These are phyloP conservation scores for Berberis thunbergii DNA, from an alignment of 164 flowering plant genomes.

Conservation along the genomic window DNA sequence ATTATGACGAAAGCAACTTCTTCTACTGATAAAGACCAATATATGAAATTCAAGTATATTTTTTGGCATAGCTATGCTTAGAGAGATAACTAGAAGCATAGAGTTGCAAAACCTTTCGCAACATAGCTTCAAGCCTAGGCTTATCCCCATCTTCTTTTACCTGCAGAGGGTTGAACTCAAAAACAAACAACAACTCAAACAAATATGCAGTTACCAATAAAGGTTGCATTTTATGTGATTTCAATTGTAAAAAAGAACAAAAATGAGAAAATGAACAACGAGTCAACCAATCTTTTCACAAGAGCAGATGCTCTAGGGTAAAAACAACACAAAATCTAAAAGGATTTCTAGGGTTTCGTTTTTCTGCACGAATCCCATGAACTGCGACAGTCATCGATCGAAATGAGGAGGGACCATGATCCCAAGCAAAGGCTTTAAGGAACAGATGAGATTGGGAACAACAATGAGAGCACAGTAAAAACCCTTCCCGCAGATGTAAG, in stretches of 20 bases:
- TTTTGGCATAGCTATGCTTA: slow-evolving; percentile 83
- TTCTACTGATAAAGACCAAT: not conserved
- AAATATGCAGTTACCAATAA: not conserved
- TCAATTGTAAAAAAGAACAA: not conserved
- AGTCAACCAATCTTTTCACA: not conserved
- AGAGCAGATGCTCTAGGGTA: too few relatives aligned
- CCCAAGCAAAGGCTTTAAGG: too few relatives aligned
- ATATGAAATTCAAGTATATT: slow-evolving; percentile 36
- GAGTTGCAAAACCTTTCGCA: slow-evolving; percentile 86
- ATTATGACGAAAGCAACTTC: not conserved
- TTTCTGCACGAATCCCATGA: too few relatives aligned
- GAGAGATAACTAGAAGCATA: slow-evolving; percentile 79
- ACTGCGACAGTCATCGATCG: too few relatives aligned
- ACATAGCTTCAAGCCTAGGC: slow-evolving; percentile 90
- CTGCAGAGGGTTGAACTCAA: slow-evolving; percentile 29
- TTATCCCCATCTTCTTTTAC: slow-evolving; percentile 90
- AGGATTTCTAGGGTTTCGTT: too few relatives aligned
- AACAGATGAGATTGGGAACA: too few relatives aligned
- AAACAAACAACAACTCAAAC: slow-evolving; percentile 8
- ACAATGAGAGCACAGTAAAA: too few relatives aligned
- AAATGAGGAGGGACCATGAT: too few relatives aligned
- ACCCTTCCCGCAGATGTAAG: too few relatives aligned
- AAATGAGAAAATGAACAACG: not conserved
- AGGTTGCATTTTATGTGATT: too few relatives aligned
- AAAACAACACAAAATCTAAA: too few relatives aligned